Conservation (phyloP, 1,284 basidiomycete species). For the Gymnopus androsaceus region DNA sequence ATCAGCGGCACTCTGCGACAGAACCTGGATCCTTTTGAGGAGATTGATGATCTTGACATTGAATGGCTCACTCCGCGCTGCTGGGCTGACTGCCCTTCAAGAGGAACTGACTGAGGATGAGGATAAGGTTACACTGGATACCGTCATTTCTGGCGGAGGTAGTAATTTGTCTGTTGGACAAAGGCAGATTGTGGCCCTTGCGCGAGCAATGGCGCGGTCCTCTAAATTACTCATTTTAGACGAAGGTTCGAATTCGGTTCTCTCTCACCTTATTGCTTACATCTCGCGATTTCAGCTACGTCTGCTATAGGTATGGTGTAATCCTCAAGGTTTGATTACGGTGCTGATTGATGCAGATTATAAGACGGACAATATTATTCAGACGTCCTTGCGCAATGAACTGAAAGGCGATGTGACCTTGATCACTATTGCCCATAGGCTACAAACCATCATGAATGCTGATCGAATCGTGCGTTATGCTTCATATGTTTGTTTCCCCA, state of each 20-base stretch:
- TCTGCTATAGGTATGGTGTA: conserved; percentile 33
- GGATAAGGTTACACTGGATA: conserved; percentile 55
- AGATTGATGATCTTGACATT: conserved; percentile 69
- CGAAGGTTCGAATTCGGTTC: conserved; percentile 43
- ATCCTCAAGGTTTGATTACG: conserved; percentile 16
- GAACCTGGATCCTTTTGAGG: conserved; percentile 73
- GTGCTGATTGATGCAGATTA: conserved; percentile 36
- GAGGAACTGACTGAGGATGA: conserved; percentile 43
- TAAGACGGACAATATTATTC: conserved; percentile 48
- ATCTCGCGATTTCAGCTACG: conserved; percentile 25
- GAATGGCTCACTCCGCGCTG: conserved; percentile 55
- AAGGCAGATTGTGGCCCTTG: conserved; percentile 42
- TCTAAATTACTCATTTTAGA: conserved; percentile 50
- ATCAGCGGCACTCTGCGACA: conserved; percentile 58
- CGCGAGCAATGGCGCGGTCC: conserved; percentile 40
- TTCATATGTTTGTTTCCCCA: conserved; percentile 13
- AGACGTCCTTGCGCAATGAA: conserved; percentile 46
- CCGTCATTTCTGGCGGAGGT: conserved; percentile 56
- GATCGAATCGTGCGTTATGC: conserved; percentile 39
- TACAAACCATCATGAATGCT: conserved; percentile 57
- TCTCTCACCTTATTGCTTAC: no score
- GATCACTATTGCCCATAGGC: conserved; percentile 56
- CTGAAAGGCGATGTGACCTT: conserved; percentile 47
- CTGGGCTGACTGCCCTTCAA: conserved; percentile 56
- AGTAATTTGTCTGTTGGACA: conserved; percentile 29